Evolutionary conservation across 1,284 basidiomycete species (phyloP).

Genomic region (Trichosporon sp.): DNA sequence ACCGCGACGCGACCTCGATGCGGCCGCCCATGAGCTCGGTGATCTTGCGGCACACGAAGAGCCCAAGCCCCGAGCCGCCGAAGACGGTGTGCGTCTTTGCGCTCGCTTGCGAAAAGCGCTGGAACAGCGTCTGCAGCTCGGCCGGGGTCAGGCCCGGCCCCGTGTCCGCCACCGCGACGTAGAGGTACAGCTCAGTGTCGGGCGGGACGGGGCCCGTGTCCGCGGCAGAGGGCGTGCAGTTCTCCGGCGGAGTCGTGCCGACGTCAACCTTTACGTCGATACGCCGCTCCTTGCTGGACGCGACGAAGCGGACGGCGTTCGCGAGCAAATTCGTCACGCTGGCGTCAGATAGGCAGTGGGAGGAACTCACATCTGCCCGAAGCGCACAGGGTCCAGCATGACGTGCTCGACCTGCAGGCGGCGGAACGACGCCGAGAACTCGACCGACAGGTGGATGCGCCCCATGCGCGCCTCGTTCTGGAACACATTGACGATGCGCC

Average conservation of each 20-base stretch:
- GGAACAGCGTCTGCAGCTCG: conserved; percentile 27
- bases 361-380: conserved; percentile 23
- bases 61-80: conserved; percentile 32
- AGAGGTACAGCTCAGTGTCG: conserved; percentile 20
- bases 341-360: no score
- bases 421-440: conserved; percentile 2
- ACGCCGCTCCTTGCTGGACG: conserved; percentile 9
- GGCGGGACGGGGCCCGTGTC: neutral
- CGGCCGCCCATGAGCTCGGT: conserved; percentile 30
- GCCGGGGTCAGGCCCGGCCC: conserved; percentile 29
- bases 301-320: conserved; percentile 28
- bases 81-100: conserved; percentile 28
- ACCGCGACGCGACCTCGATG: conserved; percentile 26
- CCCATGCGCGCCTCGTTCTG: conserved; percentile 42
- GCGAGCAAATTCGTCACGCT: conserved; percentile 27
- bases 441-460: conserved; percentile 23
- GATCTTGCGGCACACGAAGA: conserved; percentile 31
- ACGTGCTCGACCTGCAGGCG: conserved; percentile 9
- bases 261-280: conserved; percentile 20
- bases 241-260: conserved; percentile 15
- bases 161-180: conserved; percentile 22
- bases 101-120: conserved; percentile 29
- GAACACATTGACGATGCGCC: conserved; percentile 34
- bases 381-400: conserved; percentile 28
- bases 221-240: conserved; percentile 16